Evolutionary conservation across 257 asterid genomes (phyloP).

Genomic region (Misopates orontium): DNA sequence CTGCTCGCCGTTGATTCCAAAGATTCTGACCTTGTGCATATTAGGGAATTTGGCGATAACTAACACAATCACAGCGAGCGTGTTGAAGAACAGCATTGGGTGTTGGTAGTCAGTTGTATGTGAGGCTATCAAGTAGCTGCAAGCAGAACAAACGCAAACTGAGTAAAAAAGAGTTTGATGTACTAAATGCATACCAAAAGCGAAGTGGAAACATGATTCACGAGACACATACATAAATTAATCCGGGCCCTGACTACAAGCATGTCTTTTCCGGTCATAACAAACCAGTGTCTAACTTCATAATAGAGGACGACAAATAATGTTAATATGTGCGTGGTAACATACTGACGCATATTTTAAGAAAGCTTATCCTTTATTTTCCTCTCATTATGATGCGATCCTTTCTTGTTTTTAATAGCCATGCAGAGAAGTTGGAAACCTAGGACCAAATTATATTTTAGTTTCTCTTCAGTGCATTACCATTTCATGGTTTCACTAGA

Average conservation of each 20-base stretch:
- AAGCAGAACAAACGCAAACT: background rate
- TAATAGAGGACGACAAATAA: too few species aligned
- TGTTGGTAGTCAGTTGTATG: constrained; percentile 63
- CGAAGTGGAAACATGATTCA: background rate
- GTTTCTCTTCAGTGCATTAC: background rate
- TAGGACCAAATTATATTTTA: background rate
- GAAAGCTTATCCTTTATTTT: too few species aligned
- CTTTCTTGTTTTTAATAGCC: background rate
- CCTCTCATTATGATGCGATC: background rate
- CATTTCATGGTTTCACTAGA: background rate
- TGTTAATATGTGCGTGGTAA: too few species aligned
- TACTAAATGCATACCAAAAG: background rate
- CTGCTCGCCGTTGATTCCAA: constrained; percentile 57
- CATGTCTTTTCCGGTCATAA: too few species aligned
- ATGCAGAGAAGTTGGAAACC: background rate
- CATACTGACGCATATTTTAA: too few species aligned
- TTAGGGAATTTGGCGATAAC: constrained; percentile 65
- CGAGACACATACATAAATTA: background rate
- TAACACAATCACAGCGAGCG: constrained; percentile 53
- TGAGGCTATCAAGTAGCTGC: constrained; percentile 63
- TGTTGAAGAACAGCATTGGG: constrained; percentile 59
- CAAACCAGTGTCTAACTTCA: too few species aligned
- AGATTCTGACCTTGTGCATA: constrained; percentile 68
- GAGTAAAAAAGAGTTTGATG: background rate
- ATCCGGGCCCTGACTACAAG: background rate